These are phyloP conservation scores for Salix caprea DNA, from an alignment of 345 rosid species.

Conservation along the genomic window DNA sequence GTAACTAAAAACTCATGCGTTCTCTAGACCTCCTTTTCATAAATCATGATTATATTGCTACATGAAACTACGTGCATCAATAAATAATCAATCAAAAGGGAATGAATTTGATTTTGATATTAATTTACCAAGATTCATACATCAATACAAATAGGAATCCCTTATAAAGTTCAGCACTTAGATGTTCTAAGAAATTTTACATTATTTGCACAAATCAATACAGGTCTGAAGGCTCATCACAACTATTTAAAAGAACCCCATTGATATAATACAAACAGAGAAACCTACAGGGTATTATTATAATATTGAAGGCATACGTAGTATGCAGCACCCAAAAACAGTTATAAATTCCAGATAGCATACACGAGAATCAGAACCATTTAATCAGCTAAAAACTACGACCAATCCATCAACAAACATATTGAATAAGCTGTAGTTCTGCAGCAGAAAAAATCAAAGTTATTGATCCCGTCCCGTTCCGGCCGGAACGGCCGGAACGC, in stretches of 20 bases:
- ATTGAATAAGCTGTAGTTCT: neutral
- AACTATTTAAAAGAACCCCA: neutral
- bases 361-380: neutral
- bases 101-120: neutral
- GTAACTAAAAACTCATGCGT: too few species aligned
- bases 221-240: slow-evolving; percentile 23
- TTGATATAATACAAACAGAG: neutral
- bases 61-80: too few species aligned
- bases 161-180: slow-evolving; percentile 17
- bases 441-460: neutral
- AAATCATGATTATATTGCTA: too few species aligned
- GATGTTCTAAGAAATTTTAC: slow-evolving; percentile 14
- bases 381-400: neutral
- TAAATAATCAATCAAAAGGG: neutral
- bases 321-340: neutral
- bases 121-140: neutral
- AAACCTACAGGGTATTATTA: neutral
- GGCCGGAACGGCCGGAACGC: too few species aligned
- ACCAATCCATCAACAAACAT: neutral
- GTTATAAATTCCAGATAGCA: neutral
- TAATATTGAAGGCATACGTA: neutral
- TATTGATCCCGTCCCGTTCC: too few species aligned
- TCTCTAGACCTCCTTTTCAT: too few species aligned
- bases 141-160: neutral
- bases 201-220: slow-evolving; percentile 20